Conservation (phyloP, 208 protist species). For the Leishmania arabica region DNA sequence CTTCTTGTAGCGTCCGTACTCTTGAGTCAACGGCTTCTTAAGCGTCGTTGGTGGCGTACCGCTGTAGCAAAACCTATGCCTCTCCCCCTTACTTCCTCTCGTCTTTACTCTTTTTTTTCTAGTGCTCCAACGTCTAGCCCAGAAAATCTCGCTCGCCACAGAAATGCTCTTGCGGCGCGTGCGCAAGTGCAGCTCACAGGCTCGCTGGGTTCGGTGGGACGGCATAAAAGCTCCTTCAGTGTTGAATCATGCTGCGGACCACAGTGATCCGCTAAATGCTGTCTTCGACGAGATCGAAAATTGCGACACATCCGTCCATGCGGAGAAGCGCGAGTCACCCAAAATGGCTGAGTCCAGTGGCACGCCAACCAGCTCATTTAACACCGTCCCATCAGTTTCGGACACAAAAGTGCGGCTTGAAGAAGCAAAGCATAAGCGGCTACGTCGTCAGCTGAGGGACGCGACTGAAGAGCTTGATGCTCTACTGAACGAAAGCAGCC, state of each 20-base stretch:
- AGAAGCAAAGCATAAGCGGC: slow-evolving; percentile 24
- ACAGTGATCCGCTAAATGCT: slow-evolving; percentile 14
- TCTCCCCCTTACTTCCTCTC: background rate
- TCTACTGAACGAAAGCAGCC: slow-evolving; percentile 33
- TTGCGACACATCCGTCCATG: slow-evolving; percentile 22
- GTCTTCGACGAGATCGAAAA: slow-evolving; percentile 36
- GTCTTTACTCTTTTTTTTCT: background rate
- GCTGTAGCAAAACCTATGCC: background rate
- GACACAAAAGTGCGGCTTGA: slow-evolving; percentile 25
- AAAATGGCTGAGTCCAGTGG: background rate
- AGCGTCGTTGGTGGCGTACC: background rate
- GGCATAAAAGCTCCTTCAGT: slow-evolving; percentile 4
- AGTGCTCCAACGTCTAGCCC: background rate
- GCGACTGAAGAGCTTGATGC: slow-evolving; percentile 42
- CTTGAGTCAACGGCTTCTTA: background rate
- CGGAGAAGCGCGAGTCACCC: background rate
- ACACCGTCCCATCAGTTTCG: background rate
- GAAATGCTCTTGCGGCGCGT: slow-evolving; percentile 4
- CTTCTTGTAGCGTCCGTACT: background rate
- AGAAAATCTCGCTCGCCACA: background rate
- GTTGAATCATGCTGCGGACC: background rate
- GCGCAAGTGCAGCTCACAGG: background rate
- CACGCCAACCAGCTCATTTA: background rate
- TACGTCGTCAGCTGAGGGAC: slow-evolving; percentile 38
- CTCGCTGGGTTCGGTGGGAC: background rate